Evolutionary conservation across 148 eudicot species (phyloP).

Genomic region (Silene latifolia): DNA sequence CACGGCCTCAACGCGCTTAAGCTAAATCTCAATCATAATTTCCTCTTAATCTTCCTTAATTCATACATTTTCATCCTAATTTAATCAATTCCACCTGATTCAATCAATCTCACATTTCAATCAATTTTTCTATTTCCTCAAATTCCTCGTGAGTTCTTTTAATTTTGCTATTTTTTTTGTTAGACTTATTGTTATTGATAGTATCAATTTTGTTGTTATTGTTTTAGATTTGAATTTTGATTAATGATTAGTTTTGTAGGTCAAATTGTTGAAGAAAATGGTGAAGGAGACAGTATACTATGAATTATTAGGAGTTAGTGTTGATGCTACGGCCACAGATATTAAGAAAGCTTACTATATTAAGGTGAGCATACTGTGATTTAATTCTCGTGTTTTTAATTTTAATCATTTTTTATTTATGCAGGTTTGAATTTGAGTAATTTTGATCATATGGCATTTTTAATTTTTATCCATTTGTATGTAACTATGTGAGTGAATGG

Average conservation of each 20-base stretch:
- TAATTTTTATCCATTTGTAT: neutral
- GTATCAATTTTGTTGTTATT: neutral
- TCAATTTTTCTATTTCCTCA: neutral
- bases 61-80: neutral
- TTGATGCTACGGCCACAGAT: conserved; percentile 61
- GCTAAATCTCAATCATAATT: neutral
- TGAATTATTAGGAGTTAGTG: conserved; percentile 69
- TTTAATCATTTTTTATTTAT: neutral
- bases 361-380: conserved; percentile 36
- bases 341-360: conserved; percentile 88
- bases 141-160: neutral
- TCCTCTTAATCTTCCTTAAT: conserved; percentile 9
- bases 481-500: neutral
- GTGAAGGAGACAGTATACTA: conserved; percentile 84
- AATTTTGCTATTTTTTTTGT: neutral
- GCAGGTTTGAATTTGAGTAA: neutral
- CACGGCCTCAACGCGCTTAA: conserved; percentile 1
- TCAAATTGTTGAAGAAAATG: conserved; percentile 38
- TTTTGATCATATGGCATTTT: neutral
- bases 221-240: neutral
- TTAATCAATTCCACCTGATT: neutral
- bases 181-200: neutral
- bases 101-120: neutral
- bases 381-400: neutral
- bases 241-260: neutral